Conservation (phyloP, 257 asterid genomes). For the Salvia splendens region DNA sequence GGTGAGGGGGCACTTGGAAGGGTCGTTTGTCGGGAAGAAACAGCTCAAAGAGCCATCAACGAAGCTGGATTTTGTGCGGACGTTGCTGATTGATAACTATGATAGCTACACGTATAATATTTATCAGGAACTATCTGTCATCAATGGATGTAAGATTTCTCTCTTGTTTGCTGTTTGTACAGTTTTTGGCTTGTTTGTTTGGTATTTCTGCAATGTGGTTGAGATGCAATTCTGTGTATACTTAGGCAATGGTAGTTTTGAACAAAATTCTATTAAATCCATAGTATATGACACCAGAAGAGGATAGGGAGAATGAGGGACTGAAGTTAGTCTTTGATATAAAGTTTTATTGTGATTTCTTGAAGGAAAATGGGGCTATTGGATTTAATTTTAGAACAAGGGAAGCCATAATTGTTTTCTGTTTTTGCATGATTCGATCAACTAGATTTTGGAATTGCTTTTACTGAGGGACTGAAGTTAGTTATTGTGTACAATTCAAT, state of each 20-base stretch:
- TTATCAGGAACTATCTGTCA: slow-evolving; percentile 84
- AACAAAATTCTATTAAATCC: not conserved
- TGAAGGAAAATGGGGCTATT: not conserved
- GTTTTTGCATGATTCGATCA: not conserved
- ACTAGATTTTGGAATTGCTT: no score
- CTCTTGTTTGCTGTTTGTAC: not conserved
- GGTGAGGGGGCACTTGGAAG: slow-evolving; percentile 65
- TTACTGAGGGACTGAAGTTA: no score
- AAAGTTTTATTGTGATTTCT: not conserved
- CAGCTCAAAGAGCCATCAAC: slow-evolving; percentile 44
- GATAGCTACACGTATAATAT: slow-evolving; percentile 97
- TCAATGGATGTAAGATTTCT: slow-evolving; percentile 75
- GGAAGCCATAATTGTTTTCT: not conserved
- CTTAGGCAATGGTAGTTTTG: not conserved
- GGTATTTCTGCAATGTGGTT: slow-evolving; percentile 11
- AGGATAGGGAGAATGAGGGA: not conserved
- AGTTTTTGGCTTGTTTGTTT: slow-evolving; percentile 1
- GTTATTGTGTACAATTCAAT: not conserved
- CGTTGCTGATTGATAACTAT: slow-evolving; percentile 89
- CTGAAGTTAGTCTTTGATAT: not conserved
- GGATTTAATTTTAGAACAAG: not conserved
- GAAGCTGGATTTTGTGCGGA: slow-evolving; percentile 62
- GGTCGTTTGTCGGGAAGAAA: slow-evolving; percentile 50
- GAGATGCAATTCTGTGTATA: not conserved
- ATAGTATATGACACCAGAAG: no score